Base-by-base conservation (phyloP, 148 eudicot species). In the Vaccinium corymbosum region DNA sequence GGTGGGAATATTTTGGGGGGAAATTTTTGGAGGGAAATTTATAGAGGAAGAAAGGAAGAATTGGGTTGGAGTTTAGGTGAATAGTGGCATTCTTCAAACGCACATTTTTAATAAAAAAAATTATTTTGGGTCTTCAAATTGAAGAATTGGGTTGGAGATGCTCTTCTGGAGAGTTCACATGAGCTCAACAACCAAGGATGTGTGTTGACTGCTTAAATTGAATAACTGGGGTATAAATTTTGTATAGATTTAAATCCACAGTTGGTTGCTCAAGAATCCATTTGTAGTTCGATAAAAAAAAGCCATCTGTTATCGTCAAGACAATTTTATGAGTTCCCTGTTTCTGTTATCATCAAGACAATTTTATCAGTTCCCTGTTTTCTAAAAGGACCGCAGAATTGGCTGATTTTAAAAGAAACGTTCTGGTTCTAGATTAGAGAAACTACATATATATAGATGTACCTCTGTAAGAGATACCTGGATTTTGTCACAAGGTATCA, bases 401-500 rank as follows among this genome's bases (percentile, higher is more conserved):
- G 49, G 7, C 4, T 42, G 27, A 17, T 20, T 74, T 74, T 17
- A 49, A 5, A 16, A 74, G 52, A 17, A 74, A 19, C 1, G 20
- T 74, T 6, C 17, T 19, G 22, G 22, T 72, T 27, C 38, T 1
- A 53, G 57, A 53, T 53, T 53, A 53, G 57, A 11, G 16, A 53
- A 53, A 14, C 11, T 42, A 42, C 6, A 42, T 42, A 42, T 4
- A 42, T 42, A 42, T 42, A 42, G 6, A 42, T 42, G 46, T 42
- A 42, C 46, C 46, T 42, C 6, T 42, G 0, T 4, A 42, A 42
- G 7, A 42, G 46, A 42, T 42, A 42, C 46, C 5, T 7, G 29
- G 14, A 22, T 78, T 78, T 78, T 78, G 59, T 74, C 48, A 74
- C 51, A 3, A 51, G 52, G 64, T 76, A 59, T 72, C 22, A 52